Evolutionary conservation across 1,139 yeast species (phyloP).

Genomic region (Meyerozyma sp.): DNA sequence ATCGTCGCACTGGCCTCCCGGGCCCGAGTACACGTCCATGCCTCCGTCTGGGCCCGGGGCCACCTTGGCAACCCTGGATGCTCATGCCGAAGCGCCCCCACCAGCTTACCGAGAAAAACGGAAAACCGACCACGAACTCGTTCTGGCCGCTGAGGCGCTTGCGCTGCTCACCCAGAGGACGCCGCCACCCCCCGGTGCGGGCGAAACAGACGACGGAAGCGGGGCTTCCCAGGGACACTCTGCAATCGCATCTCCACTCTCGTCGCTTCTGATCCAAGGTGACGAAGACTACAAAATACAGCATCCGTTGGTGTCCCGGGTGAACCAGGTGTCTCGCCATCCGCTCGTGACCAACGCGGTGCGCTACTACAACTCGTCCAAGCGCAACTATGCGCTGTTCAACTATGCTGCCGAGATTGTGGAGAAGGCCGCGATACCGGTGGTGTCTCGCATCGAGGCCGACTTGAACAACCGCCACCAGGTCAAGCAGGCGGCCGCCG

Average conservation of each 20-base stretch:
- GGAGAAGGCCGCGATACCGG: constrained; percentile 58
- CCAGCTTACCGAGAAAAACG: constrained; percentile 1
- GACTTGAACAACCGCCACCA: constrained; percentile 38
- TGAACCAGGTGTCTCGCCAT: constrained; percentile 39
- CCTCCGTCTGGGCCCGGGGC: neutral
- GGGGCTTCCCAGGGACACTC: neutral
- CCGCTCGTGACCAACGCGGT: constrained; percentile 56
- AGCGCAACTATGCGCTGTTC: constrained; percentile 51
- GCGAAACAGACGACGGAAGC: no score
- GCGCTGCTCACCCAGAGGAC: constrained; percentile 26
- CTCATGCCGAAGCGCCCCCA: neutral
- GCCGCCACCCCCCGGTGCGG: constrained; percentile 6
- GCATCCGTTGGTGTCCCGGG: constrained; percentile 42
- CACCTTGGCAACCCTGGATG: neutral
- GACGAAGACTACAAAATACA: constrained; percentile 8
- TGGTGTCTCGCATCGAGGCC: constrained; percentile 46
- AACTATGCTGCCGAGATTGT: constrained; percentile 65
- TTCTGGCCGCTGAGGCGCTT: constrained; percentile 40
- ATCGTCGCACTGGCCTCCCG: neutral
- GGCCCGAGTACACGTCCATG: neutral
- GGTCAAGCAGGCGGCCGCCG: constrained; percentile 14
- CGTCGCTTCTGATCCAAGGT: neutral
- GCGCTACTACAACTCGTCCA: constrained; percentile 52
- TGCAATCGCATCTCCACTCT: neutral
- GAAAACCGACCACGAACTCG: constrained; percentile 22